Evolutionary conservation across 306 rosid genomes (phyloP), one percentile per base, ranked within the genome.

Genomic region (Cajanus cajan): DNA sequence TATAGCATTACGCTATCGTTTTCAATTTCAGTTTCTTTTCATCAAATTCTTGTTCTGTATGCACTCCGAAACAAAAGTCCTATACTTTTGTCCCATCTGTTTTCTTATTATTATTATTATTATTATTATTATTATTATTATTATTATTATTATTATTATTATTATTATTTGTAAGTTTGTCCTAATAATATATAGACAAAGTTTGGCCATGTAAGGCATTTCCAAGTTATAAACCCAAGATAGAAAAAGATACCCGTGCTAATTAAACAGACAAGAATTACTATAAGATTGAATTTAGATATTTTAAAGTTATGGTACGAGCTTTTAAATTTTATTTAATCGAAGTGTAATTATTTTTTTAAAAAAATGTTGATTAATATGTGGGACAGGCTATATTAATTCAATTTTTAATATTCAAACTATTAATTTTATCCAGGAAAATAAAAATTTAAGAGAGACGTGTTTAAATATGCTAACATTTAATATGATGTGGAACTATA

Each of bases 151-250:
- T n/a, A n/a, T n/a, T n/a, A n/a, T 70, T 3, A 10, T 71, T 34
- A 51, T 13, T 34, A n/a, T 28, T 28, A 28, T 34, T 34, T 10
- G 11, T 19, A 18, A 34, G 48, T 41, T 18, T 44, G 63, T 69
- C 52, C n/a, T 7, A 4, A 45, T 70, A 6, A 59, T 7, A 59
- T 7, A 28, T 0, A 15, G 19, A 44, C 54, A 73, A 52, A 40
- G 44, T 64, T 61, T 1, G 37, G 51, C 25, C 65, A 75, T 16
- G 55, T 68, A 61, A 59, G 67, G 66, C 39, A 75, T 54, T 39
- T 45, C 40, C 37, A 14, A 31, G 44, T 77, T 40, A 36, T 24
- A 48, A 58, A 61, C 68, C 81, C 81, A 48, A 58, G 73, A 70
- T 5, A 76, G 41, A 48, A 76, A 68, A 69, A 59, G 18, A 19